Evolutionary conservation across 768 basidiomycete genomes (phyloP).

Genomic region (Asterophora parasitica): DNA sequence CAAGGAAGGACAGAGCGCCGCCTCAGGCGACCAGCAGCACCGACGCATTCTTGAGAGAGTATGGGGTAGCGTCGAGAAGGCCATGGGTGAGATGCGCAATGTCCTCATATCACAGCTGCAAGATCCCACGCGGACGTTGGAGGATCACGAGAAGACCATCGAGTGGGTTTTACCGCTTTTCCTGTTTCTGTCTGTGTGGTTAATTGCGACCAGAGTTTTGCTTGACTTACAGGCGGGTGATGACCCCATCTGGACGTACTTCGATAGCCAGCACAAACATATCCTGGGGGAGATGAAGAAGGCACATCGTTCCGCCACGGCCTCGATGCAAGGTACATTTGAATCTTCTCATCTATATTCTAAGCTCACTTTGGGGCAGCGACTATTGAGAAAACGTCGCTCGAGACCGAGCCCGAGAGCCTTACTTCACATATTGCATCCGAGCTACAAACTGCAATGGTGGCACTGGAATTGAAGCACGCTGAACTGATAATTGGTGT

Average conservation of each 20-base stretch:
- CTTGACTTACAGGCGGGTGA: slow-evolving; percentile 82
- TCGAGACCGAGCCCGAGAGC: slow-evolving; percentile 32
- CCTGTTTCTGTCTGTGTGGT: slow-evolving; percentile 8
- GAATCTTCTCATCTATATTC: slow-evolving; percentile 8
- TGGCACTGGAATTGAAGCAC: slow-evolving; percentile 59
- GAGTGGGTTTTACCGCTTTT: slow-evolving; percentile 53
- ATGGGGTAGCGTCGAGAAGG: slow-evolving; percentile 91
- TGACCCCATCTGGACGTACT: slow-evolving; percentile 94
- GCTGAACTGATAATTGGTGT: slow-evolving; percentile 60
- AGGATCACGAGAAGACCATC: slow-evolving; percentile 96
- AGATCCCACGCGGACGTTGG: slow-evolving; percentile 73
- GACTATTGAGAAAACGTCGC: slow-evolving; percentile 37
- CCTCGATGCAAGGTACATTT: slow-evolving; percentile 48
- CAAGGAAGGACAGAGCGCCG: slow-evolving; percentile 49
- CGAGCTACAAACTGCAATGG: slow-evolving; percentile 58
- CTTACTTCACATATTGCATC: slow-evolving; percentile 41
- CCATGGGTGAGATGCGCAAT: slow-evolving; percentile 86
- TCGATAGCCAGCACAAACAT: slow-evolving; percentile 88
- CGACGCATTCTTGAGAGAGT: slow-evolving; percentile 93
- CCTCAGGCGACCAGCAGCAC: slow-evolving; percentile 68
- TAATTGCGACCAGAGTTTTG: slow-evolving; percentile 55
- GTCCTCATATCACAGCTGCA: slow-evolving; percentile 74
- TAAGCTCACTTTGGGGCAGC: slow-evolving; percentile 27
- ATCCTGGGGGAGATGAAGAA: slow-evolving; percentile 76
- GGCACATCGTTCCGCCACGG: slow-evolving; percentile 48